Conservation (phyloP, 371 early-diverging fungal genomes). For the Apophysomyces elegans region DNA sequence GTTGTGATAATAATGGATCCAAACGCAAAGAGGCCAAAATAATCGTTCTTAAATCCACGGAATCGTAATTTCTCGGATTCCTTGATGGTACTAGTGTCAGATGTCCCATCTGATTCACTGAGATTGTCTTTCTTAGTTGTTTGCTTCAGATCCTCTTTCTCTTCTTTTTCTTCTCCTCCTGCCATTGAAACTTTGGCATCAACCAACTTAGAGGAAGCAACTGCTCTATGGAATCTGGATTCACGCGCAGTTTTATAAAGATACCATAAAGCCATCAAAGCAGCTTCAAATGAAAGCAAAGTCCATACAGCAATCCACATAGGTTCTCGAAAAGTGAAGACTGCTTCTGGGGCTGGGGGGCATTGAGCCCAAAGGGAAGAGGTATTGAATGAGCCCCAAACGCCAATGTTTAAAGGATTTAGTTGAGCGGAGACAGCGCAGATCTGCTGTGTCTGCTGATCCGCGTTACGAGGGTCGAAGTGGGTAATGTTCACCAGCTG, state of each 20-base stretch:
- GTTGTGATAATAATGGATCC: slow-evolving; percentile 59
- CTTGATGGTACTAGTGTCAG: slow-evolving; percentile 33
- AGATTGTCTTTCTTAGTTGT: slow-evolving; percentile 13
- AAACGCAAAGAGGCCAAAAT: slow-evolving; percentile 57
- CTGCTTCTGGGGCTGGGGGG: slow-evolving; percentile 43
- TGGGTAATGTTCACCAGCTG: slow-evolving; percentile 54
- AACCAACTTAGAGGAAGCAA: background rate
- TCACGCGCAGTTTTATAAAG: slow-evolving; percentile 44
- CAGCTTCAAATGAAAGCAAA: slow-evolving; percentile 39
- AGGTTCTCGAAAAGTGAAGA: slow-evolving; percentile 58
- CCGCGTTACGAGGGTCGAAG: slow-evolving; percentile 55
- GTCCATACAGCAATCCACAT: slow-evolving; percentile 65
- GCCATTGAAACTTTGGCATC: slow-evolving; percentile 5
- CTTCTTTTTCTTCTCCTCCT: slow-evolving; percentile 12
- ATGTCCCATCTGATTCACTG: slow-evolving; percentile 16
- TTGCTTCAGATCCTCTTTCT: slow-evolving; percentile 7
- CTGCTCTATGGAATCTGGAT: slow-evolving; percentile 1
- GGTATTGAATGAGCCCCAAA: slow-evolving; percentile 30
- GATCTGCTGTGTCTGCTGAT: slow-evolving; percentile 39
- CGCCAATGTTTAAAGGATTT: slow-evolving; percentile 20
- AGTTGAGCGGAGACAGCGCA: slow-evolving; percentile 49
- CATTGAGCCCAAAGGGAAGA: slow-evolving; percentile 46
- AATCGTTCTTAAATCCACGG: slow-evolving; percentile 66
- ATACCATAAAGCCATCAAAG: slow-evolving; percentile 51
- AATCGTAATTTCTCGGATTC: slow-evolving; percentile 56